phyloP scores from a whole-genome alignment of 2,329 filamentous ascomycete genomes.

The Nigrospora oryzae region DNA sequence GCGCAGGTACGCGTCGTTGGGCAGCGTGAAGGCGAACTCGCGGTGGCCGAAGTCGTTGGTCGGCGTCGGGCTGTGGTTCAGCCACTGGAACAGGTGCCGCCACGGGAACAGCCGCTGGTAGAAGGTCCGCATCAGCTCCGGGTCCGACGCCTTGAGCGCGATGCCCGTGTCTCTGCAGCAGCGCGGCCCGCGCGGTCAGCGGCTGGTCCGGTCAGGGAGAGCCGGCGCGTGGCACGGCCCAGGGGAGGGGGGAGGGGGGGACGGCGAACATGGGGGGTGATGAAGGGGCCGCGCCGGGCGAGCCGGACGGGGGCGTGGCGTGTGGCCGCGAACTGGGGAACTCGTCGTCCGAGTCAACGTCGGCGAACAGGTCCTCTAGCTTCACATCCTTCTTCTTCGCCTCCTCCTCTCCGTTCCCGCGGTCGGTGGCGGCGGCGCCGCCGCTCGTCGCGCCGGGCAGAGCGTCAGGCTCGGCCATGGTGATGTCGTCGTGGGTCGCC shows the following conservation, averaged over 20 bases:
- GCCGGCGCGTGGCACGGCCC: no score
- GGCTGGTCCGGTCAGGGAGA: not conserved
- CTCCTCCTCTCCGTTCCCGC: constrained; percentile 2
- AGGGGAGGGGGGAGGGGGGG: not conserved
- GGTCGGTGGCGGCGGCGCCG: not conserved
- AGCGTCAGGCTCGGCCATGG: constrained; percentile 28
- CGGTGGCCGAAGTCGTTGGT: constrained; percentile 84
- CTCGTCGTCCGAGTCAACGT: constrained; percentile 53
- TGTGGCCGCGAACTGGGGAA: constrained; percentile 41
- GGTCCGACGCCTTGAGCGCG: constrained; percentile 52
- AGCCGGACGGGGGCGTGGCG: constrained; percentile 30
- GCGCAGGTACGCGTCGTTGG: constrained; percentile 83
- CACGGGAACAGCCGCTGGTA: constrained; percentile 96
- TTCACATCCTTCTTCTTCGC: constrained; percentile 36
- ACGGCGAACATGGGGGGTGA: constrained; percentile 12
- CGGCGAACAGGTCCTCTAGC: constrained; percentile 51
- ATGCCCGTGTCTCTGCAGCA: constrained; percentile 21
- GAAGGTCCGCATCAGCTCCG: constrained; percentile 84
- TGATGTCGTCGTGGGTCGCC: constrained; percentile 24
- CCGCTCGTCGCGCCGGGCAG: not conserved
- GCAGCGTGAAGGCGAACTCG: constrained; percentile 94
- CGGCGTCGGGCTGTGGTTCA: constrained; percentile 85
- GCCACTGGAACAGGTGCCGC: constrained; percentile 91
- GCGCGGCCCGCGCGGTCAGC: constrained; percentile 2
- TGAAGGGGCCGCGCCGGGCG: constrained; percentile 31